phyloP scores from a whole-genome alignment of 139 green algal genomes.

The Micractinium sp. region DNA sequence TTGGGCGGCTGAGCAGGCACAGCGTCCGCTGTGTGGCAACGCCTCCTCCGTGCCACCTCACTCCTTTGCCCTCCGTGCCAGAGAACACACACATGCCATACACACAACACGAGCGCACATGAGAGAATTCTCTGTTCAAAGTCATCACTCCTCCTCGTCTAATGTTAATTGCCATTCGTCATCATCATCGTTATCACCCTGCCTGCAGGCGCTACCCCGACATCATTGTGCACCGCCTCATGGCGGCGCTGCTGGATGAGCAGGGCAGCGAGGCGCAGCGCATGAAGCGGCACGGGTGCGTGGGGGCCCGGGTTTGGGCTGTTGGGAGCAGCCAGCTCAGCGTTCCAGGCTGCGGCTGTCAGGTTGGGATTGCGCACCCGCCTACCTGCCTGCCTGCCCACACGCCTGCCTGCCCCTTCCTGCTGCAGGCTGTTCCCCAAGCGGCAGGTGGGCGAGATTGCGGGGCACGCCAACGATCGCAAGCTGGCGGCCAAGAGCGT shows the following conservation, averaged over 20 bases:
- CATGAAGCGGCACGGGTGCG: neutral
- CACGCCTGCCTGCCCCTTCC: too few relatives aligned
- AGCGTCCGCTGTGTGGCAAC: too few relatives aligned
- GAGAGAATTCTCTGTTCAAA: too few relatives aligned
- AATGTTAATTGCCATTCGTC: neutral
- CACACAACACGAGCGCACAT: too few relatives aligned
- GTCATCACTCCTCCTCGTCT: too few relatives aligned
- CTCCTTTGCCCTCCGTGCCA: too few relatives aligned
- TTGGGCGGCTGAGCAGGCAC: too few relatives aligned
- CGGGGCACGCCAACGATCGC: slow-evolving; percentile 85
- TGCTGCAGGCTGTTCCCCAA: slow-evolving; percentile 36
- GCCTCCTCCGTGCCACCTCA: too few relatives aligned
- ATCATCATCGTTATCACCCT: neutral
- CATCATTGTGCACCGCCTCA: slow-evolving; percentile 88
- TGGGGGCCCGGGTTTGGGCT: neutral
- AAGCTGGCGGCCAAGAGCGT: slow-evolving; percentile 68
- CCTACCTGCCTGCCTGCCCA: neutral
- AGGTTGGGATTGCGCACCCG: too few relatives aligned
- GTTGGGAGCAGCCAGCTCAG: too few relatives aligned
- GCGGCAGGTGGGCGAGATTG: slow-evolving; percentile 49
- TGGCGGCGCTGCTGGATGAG: slow-evolving; percentile 72
- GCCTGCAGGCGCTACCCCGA: slow-evolving; percentile 84
- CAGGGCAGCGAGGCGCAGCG: slow-evolving; percentile 8
- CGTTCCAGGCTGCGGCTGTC: too few relatives aligned
- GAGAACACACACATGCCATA: too few relatives aligned